phyloP scores from a whole-genome alignment of 2,329 filamentous ascomycete genomes.

The Metarhizium humberi region DNA sequence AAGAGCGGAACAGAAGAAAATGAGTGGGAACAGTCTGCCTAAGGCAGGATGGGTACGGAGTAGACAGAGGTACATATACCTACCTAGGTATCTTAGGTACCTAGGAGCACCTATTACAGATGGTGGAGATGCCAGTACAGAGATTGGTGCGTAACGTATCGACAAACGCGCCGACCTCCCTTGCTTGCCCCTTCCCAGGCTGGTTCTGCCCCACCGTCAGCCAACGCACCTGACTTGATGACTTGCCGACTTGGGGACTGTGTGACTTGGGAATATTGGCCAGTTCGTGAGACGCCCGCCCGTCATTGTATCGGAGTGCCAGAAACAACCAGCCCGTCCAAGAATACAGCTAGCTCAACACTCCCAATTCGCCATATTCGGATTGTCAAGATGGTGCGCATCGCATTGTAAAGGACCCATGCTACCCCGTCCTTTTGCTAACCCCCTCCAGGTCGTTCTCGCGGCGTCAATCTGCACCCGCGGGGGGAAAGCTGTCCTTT shows the following conservation, averaged over 20 bases:
- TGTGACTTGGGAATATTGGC: background rate
- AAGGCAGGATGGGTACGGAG: background rate
- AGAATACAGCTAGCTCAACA: background rate
- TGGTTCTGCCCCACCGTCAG: slow-evolving; percentile 2
- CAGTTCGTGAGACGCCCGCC: background rate
- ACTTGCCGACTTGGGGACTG: background rate
- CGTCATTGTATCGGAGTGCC: background rate
- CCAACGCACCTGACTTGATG: background rate
- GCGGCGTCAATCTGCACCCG: slow-evolving; percentile 98
- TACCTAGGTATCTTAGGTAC: too few relatives aligned
- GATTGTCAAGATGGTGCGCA: slow-evolving; percentile 30
- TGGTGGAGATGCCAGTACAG: too few relatives aligned
- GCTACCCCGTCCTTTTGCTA: background rate
- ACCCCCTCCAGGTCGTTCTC: slow-evolving; percentile 69
- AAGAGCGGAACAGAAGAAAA: background rate
- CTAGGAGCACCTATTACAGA: background rate
- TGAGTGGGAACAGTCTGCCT: too few relatives aligned
- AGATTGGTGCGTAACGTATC: background rate
- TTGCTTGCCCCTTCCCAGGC: background rate
- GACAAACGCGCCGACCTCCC: background rate
- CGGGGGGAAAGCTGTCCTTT: slow-evolving; percentile 96
- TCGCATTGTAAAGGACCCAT: background rate
- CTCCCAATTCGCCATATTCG: slow-evolving; percentile 7
- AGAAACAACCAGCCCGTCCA: background rate
- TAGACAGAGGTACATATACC: background rate